Conservation (phyloP, 2,329 filamentous ascomycete genomes). For the Proliferodiscus dingleyae region DNA sequence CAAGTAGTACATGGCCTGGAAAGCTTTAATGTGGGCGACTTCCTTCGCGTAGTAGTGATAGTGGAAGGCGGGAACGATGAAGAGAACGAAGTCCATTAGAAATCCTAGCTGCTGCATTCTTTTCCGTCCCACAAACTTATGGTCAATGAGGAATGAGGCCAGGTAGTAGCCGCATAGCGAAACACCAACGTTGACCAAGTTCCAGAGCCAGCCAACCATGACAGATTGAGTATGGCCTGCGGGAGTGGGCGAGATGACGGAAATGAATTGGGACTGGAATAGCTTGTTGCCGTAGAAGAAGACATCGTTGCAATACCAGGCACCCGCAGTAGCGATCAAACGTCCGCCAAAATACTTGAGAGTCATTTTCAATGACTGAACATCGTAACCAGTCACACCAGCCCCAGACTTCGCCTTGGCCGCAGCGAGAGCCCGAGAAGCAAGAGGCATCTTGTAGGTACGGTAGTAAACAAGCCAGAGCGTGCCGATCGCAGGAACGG, state of each 20-base stretch:
- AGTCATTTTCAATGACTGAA: conserved; percentile 73
- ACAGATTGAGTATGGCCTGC: conserved; percentile 38
- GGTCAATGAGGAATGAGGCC: conserved; percentile 47
- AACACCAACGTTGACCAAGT: conserved; percentile 84
- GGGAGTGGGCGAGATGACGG: conserved; percentile 64
- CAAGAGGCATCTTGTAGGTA: conserved; percentile 88
- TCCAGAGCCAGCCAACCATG: conserved; percentile 88
- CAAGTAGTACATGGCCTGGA: conserved; percentile 98
- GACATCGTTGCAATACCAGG: conserved; percentile 95
- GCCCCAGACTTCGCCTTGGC: conserved; percentile 86
- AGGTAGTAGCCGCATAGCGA: conserved; percentile 85
- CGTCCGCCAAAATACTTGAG: conserved; percentile 81
- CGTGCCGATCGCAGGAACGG: conserved; percentile 83
- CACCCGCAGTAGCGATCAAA: conserved; percentile 77
- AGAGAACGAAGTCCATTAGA: conserved; percentile 87
- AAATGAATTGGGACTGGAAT: conserved; percentile 88
- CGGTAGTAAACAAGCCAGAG: conserved; percentile 95
- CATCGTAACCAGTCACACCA: conserved; percentile 87
- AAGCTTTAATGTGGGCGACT: conserved; percentile 68
- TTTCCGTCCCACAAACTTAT: conserved; percentile 84
- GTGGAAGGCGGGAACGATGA: conserved; percentile 84
- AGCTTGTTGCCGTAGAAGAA: conserved; percentile 99
- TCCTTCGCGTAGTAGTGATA: conserved; percentile 73
- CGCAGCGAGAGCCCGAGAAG: conserved; percentile 73
- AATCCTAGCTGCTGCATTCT: conserved; percentile 96